Evolutionary conservation across 164 flowering plant genomes (phyloP), one percentile per base, ranked within the genome.

Genomic region (Saururus chinensis): DNA sequence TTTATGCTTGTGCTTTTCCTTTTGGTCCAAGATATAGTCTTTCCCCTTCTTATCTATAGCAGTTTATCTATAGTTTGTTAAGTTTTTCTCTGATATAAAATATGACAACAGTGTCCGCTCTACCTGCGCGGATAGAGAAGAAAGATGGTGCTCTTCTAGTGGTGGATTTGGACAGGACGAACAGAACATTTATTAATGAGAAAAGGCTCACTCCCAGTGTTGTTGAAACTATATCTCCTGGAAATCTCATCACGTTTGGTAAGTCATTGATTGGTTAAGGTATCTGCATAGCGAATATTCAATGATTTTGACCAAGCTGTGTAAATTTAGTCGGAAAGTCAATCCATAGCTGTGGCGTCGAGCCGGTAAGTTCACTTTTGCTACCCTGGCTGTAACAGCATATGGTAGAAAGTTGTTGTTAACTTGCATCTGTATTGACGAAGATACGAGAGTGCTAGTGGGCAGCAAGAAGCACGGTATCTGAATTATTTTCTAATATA

Each of bases 111-210:
- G 95, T 88, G 13, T 91, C 98, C 21, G 92, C 75, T 59, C 8
- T 77, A 57, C 98, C 88, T 68, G 96, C 96, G 9, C 86, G 84
- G 35, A 73, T 91, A 59, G 73, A 84, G 76, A 88, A 79, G 66
- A 84, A 76, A 64, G 86, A 64, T 26, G 92, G 82, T 26, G 68
- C 51, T 59, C 88, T 88, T 20, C 51, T 80, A 67, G 79, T 88
- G 3, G 82, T 82, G 21, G 98, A 91, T 66, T 73, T 91, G 71
- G 86, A 83, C 76, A 91, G 98, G 76, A 91, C 98, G 40, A 86
- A 91, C 65, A 92, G 98, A 25, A 91, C 96, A 58, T 91, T 79
- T 67, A 74, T 91, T 49, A 73, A 78, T 65, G 86, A 80, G 0
- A 82, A 72, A 61, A 71, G 79, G 65, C 83, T 86, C 21, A 72